Evolutionary conservation across 2,329 filamentous ascomycete species (phyloP).

Genomic region (Fusarium abutilonis): DNA sequence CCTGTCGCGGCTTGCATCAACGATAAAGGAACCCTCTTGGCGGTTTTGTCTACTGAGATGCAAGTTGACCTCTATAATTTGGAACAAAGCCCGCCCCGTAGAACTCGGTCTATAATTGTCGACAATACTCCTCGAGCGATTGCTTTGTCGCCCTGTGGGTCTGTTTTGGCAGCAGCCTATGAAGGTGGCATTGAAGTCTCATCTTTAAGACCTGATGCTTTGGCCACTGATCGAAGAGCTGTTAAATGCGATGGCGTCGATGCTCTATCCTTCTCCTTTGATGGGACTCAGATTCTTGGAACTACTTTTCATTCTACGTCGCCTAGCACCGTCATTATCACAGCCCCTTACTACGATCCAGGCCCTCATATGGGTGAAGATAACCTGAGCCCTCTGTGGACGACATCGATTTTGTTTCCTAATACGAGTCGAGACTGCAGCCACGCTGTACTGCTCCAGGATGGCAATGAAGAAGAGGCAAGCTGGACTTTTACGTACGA

Average conservation of each 20-base stretch:
- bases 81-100: slow-evolving; percentile 68
- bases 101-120: slow-evolving; percentile 78
- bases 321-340: slow-evolving; percentile 78
- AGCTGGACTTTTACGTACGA: slow-evolving; percentile 84
- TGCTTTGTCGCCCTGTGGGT: slow-evolving; percentile 81
- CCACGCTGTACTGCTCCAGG: slow-evolving; percentile 75
- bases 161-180: slow-evolving; percentile 85
- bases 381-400: slow-evolving; percentile 80
- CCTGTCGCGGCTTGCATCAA: slow-evolving; percentile 81
- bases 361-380: slow-evolving; percentile 72
- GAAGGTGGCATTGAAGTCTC: slow-evolving; percentile 90
- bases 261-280: slow-evolving; percentile 76
- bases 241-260: slow-evolving; percentile 84
- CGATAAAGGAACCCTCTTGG: slow-evolving; percentile 79
- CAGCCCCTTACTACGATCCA: slow-evolving; percentile 81
- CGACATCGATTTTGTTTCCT: slow-evolving; percentile 84
- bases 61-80: slow-evolving; percentile 89
- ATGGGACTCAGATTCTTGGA: slow-evolving; percentile 81
- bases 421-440: slow-evolving; percentile 83
- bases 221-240: slow-evolving; percentile 74
- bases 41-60: slow-evolving; percentile 82
- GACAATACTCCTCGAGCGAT: slow-evolving; percentile 83
- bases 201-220: slow-evolving; percentile 71
- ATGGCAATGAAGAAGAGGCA: slow-evolving; percentile 70
- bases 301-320: slow-evolving; percentile 73